phyloP scores from a whole-genome alignment of 768 basidiomycete genomes.

The Dictyophora rubrovolvata region DNA sequence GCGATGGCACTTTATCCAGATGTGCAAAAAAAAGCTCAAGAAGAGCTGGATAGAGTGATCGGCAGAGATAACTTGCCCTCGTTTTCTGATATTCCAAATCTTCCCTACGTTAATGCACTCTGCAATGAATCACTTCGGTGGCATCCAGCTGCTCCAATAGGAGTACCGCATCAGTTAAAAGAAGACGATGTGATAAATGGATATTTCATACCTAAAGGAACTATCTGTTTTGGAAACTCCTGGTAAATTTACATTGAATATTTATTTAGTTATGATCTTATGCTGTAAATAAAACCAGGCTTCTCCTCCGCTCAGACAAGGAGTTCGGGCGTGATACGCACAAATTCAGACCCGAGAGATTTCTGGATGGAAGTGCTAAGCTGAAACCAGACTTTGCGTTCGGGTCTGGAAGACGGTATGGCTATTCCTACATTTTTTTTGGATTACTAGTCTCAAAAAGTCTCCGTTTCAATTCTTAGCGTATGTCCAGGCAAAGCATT shows the following conservation, averaged over 20 bases:
- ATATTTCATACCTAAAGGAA: slow-evolving; percentile 26
- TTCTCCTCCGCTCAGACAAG: not conserved
- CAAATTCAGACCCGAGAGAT: not conserved
- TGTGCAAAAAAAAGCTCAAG: slow-evolving; percentile 9
- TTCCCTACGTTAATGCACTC: slow-evolving; percentile 12
- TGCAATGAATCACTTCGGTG: slow-evolving; percentile 10
- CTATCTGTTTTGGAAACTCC: slow-evolving; percentile 24
- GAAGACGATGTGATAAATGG: slow-evolving; percentile 27
- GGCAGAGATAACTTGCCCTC: slow-evolving; percentile 8
- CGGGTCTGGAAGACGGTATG: slow-evolving; percentile 5
- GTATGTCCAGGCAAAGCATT: slow-evolving; percentile 39
- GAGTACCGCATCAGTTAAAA: slow-evolving; percentile 30
- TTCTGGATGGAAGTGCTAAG: not conserved
- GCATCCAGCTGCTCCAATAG: slow-evolving; percentile 17
- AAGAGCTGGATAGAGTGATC: slow-evolving; percentile 11
- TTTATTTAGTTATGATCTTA: not conserved
- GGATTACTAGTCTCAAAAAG: no score
- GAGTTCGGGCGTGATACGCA: not conserved
- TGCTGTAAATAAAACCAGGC: not conserved
- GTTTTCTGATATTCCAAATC: not conserved
- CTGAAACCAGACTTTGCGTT: not conserved
- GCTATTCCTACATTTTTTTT: no score
- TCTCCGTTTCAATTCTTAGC: no score
- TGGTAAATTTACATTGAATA: slow-evolving; percentile 17
- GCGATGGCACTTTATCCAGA: slow-evolving; percentile 11